phyloP scores from a whole-genome alignment of 2,329 filamentous ascomycete genomes.

The Fusarium vanettenii region DNA sequence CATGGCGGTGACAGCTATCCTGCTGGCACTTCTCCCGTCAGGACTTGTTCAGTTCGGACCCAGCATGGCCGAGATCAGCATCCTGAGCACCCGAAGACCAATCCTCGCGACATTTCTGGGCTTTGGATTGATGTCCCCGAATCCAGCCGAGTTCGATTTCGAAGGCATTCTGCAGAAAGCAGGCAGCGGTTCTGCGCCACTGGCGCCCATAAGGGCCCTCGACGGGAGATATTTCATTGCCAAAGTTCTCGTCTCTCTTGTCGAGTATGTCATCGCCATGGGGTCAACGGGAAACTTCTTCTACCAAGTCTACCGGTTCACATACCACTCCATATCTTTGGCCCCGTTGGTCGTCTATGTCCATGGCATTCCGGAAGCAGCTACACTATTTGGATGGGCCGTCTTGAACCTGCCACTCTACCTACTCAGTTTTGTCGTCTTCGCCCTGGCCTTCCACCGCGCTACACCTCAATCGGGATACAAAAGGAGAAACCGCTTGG shows the following conservation, averaged over 20 bases:
- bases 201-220: not conserved
- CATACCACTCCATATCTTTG: constrained; percentile 14
- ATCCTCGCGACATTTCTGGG: constrained; percentile 14
- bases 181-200: not conserved
- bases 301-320: constrained; percentile 20
- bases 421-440: constrained; percentile 24
- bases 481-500: not conserved
- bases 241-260: constrained; percentile 17
- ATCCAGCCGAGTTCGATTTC: constrained; percentile 19
- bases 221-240: not conserved
- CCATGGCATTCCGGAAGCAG: constrained; percentile 12
- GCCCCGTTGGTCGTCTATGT: constrained; percentile 13
- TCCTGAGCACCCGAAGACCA: constrained; percentile 16
- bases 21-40: constrained; percentile 18
- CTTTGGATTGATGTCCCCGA: constrained; percentile 25
- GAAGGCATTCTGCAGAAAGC: constrained; percentile 14
- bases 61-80: constrained; percentile 23
- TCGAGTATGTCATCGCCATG: constrained; percentile 15
- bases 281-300: constrained; percentile 10
- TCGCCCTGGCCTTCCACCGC: constrained; percentile 10
- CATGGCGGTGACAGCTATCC: constrained; percentile 20
- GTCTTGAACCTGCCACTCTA: constrained; percentile 17
- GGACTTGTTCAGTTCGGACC: constrained; percentile 24
- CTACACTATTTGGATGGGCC: constrained; percentile 24
- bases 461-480: not conserved